Conservation (phyloP, 2,329 filamentous ascomycete species). For the Phaeomoniella chlamydospora region DNA sequence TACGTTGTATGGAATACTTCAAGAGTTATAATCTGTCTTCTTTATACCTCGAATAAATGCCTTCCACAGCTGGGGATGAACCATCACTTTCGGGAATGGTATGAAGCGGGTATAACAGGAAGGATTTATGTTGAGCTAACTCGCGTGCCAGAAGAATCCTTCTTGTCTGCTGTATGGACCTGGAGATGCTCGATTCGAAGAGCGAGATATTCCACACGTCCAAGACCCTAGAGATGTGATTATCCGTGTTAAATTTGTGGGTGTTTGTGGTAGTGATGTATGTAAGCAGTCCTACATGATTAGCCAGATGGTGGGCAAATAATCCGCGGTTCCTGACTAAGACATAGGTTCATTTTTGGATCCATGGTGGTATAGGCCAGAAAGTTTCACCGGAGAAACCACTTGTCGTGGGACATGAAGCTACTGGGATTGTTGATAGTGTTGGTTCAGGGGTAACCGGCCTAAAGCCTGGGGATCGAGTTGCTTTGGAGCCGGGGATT, state of each 20-base stretch:
- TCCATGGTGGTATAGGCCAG: constrained; percentile 19
- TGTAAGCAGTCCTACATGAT: constrained; percentile 6
- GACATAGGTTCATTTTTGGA: constrained; percentile 25
- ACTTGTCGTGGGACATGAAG: constrained; percentile 20
- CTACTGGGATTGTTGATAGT: constrained; percentile 14
- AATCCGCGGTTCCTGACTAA: neutral
- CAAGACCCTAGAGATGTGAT: constrained; percentile 25
- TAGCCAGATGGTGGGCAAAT: neutral
- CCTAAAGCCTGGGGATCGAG: constrained; percentile 15
- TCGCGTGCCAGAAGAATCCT: constrained; percentile 22
- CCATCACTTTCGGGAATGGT: too few relatives aligned
- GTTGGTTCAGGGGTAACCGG: constrained; percentile 13
- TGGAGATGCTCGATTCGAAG: constrained; percentile 21
- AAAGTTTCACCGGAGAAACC: constrained; percentile 14
- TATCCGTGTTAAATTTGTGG: constrained; percentile 27
- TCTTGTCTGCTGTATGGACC: constrained; percentile 27
- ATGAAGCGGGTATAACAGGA: too few relatives aligned
- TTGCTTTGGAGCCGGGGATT: constrained; percentile 21
- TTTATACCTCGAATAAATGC: too few relatives aligned
- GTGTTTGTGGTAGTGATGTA: constrained; percentile 27
- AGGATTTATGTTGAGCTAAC: too few relatives aligned
- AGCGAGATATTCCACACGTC: constrained; percentile 21
- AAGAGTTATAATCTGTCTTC: too few relatives aligned
- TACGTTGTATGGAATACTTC: too few relatives aligned
- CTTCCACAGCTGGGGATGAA: too few relatives aligned